A percentile compares a stretch with the other conserved stretches of the same genome.
Conservation (phyloP, 192 early-diverging fungal genomes). For the Radiomyces spectabilis region DNA sequence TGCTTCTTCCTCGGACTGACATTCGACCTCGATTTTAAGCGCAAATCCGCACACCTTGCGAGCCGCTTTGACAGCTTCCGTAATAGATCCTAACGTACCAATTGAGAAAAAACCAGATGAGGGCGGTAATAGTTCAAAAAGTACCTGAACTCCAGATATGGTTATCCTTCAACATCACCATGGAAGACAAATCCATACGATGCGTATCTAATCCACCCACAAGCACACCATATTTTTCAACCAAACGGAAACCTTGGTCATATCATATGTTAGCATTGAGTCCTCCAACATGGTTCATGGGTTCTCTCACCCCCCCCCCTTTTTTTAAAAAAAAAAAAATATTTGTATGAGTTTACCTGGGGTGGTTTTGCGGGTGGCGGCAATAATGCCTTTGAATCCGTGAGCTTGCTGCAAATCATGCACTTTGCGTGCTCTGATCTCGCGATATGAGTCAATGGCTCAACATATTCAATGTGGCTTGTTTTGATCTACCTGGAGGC, state of each 20-base stretch:
- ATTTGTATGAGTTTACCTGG: conserved; percentile 54
- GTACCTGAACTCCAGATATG: conserved; percentile 86
- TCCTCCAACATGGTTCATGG: background rate
- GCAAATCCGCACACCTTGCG: conserved; percentile 81
- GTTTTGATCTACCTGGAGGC: conserved; percentile 54
- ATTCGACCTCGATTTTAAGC: conserved; percentile 97
- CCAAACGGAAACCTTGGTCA: conserved; percentile 93
- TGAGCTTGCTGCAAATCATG: conserved; percentile 56
- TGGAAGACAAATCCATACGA: conserved; percentile 91
- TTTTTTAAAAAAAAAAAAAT: no score
- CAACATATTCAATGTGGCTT: no score
- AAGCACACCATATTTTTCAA: conserved; percentile 97
- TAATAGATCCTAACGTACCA: conserved; percentile 68
- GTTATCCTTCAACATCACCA: conserved; percentile 99
- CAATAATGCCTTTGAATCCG: conserved; percentile 79
- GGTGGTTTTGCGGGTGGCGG: conserved; percentile 96
- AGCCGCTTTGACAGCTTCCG: conserved; percentile 78
- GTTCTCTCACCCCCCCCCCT: no score
- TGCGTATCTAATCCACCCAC: conserved; percentile 97
- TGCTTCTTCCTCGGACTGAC: conserved; percentile 85
- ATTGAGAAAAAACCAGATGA: no score
- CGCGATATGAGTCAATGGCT: background rate
- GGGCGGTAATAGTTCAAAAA: background rate
- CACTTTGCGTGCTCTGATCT: conserved; percentile 44
- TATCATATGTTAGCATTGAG: no score